A percentile compares a stretch with the other conserved stretches of the same genome.
phyloP scores from a whole-genome alignment of 1,284 basidiomycete species.

The Pseudozyma sp. region DNA sequence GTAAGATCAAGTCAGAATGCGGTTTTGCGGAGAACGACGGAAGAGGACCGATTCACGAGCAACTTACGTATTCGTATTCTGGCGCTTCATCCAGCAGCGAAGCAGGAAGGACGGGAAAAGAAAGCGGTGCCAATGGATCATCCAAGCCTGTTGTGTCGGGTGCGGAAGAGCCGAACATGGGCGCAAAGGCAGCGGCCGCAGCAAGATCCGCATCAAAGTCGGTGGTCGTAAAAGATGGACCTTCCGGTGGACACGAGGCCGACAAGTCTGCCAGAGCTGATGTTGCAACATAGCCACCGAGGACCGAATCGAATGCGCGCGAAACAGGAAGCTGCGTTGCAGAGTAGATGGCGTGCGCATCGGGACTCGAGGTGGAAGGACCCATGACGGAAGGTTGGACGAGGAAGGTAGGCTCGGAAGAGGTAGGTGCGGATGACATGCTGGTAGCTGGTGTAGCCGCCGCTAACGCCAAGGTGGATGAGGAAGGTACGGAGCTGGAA shows the following conservation, averaged over 20 bases:
- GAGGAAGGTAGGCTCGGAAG: slow-evolving; percentile 14
- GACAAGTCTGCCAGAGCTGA: slow-evolving; percentile 16
- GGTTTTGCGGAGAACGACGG: neutral
- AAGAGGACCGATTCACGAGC: too few species aligned
- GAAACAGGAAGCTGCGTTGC: slow-evolving; percentile 15
- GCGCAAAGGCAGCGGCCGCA: slow-evolving; percentile 21
- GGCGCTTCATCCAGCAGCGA: slow-evolving; percentile 61
- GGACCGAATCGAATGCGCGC: slow-evolving; percentile 24
- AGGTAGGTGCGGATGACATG: slow-evolving; percentile 18
- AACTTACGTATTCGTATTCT: slow-evolving; percentile 66
- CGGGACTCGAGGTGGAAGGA: slow-evolving; percentile 14
- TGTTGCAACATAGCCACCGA: slow-evolving; percentile 20
- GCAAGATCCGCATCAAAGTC: slow-evolving; percentile 44
- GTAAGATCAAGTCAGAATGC: neutral
- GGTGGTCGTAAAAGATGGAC: slow-evolving; percentile 28
- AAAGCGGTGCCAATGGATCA: slow-evolving; percentile 34
- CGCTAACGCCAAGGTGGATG: slow-evolving; percentile 26
- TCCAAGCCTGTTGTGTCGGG: slow-evolving; percentile 12
- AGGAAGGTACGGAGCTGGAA: slow-evolving; percentile 16
- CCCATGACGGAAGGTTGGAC: slow-evolving; percentile 22
- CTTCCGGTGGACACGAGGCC: slow-evolving; percentile 40
- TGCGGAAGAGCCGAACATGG: slow-evolving; percentile 14
- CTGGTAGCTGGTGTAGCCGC: slow-evolving; percentile 15
- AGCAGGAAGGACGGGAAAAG: slow-evolving; percentile 63
- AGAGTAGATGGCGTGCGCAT: slow-evolving; percentile 27